A percentile compares a stretch with the other conserved stretches of the same genome.
Conservation (phyloP, 495 filamentous ascomycete species). For the Aspergillus avenaceus region DNA sequence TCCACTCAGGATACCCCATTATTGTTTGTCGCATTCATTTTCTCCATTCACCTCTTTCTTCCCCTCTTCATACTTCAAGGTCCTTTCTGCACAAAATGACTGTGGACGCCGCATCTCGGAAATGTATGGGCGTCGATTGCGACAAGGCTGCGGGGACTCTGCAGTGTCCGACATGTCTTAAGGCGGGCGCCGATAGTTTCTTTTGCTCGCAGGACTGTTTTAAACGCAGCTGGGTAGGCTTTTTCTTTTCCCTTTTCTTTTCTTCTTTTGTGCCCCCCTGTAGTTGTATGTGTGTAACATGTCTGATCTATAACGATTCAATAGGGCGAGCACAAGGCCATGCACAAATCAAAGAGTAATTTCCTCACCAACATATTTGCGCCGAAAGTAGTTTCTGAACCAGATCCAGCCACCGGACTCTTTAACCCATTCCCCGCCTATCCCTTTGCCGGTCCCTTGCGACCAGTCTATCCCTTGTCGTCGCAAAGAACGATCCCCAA, state of each 20-base stretch:
- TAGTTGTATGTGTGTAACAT: no score
- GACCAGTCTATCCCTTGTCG: conserved; percentile 89
- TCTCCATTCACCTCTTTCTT: not conserved
- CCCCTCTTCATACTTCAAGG: not conserved
- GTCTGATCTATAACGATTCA: no score
- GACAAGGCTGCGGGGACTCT: conserved; percentile 74
- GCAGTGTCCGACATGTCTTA: conserved; percentile 93
- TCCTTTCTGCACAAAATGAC: conserved; percentile 1
- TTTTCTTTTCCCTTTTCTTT: conserved; percentile 6
- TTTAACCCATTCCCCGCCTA: conserved; percentile 91
- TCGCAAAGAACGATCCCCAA: conserved; percentile 67
- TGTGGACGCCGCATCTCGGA: conserved; percentile 47
- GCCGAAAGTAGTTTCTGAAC: conserved; percentile 78
- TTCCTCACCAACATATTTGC: conserved; percentile 62
- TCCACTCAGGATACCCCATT: not conserved
- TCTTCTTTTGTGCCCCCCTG: not conserved
- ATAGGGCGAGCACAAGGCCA: conserved; percentile 81
- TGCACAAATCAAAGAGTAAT: conserved; percentile 83
- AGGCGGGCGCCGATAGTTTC: conserved; percentile 82
- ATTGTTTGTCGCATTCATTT: not conserved
- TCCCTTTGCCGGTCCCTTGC: conserved; percentile 70
- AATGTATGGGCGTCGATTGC: conserved; percentile 79
- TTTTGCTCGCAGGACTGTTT: conserved; percentile 99
- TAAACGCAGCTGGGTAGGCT: conserved; percentile 91
- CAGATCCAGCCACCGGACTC: conserved; percentile 80